Base-by-base conservation (phyloP, 2,329 filamentous ascomycete genomes). In the Colletotrichum sp. region DNA sequence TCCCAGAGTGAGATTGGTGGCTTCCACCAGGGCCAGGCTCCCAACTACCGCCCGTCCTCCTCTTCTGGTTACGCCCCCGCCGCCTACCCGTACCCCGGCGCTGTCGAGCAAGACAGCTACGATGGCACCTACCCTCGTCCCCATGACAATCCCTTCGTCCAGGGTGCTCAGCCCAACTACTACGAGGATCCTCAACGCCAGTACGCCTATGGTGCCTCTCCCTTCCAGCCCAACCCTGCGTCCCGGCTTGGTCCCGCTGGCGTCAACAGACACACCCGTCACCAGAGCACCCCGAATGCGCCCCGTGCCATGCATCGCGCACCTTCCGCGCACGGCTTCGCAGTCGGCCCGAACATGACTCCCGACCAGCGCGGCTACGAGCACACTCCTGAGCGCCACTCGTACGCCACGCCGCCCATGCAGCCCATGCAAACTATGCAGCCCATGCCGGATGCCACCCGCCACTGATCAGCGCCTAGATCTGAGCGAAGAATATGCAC, bases 261-360 rank as follows among this genome's bases (percentile, higher is more conserved):
- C 21, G 63, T 63, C 61, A 74, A 69, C 48, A 78, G 79, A 55
- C 82, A 84, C 70, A 70, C 66, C 6, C 82, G 82, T 24, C 81
- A 83, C 52, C 82, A 82, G 74, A 84, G 82, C 69, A 82, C 79
- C 14, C 81, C 82, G 5, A 77, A 68, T 48, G 75, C 73, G 43
- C 72, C 73, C 26, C 75, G 75, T 65, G 64, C 43, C 21, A 75
- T 77, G 76, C 74, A 76, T 24, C 71, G 71, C 43, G 63, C 71
- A 52, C 67, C 76, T 14, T 74, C 76, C 6, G 58, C 71, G 59
- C 76, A 76, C 65, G 77, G 70, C 26, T 78, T 78, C 48, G 61
- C 76, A 4, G 63, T 75, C 16, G 52, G 68, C 30, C 64, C 77
- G 9, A 76, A 73, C 65, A 73, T 76, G 70, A 28, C 59, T 21